phyloP scores from a whole-genome alignment of 108 stramenopile species.

The Stephanodiscus triporus region DNA sequence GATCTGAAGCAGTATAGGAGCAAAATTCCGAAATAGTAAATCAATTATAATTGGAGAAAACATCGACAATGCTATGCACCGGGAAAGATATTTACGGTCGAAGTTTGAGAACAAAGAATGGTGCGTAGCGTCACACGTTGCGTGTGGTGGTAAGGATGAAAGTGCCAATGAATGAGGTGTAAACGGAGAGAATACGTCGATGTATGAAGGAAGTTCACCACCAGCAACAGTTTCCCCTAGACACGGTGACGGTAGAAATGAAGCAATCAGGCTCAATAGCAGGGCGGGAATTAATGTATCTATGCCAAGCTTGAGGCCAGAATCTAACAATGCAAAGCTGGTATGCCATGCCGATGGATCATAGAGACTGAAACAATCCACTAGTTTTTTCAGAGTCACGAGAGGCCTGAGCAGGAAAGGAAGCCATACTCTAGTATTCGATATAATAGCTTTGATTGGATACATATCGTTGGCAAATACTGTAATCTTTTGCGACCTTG shows the following conservation, averaged over 20 bases:
- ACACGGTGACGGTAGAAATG: conserved; percentile 21
- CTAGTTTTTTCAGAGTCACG: conserved; percentile 5
- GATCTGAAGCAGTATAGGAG: conserved; percentile 12
- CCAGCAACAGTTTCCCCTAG: not conserved
- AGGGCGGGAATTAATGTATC: conserved; percentile 24
- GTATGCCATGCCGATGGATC: conserved; percentile 26
- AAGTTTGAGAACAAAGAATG: conserved; percentile 11
- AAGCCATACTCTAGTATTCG: conserved; percentile 12
- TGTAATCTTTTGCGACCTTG: not conserved
- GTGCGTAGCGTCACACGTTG: not conserved
- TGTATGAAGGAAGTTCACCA: conserved; percentile 6
- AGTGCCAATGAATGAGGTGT: conserved; percentile 15
- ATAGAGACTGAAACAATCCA: conserved; percentile 26
- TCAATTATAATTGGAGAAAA: conserved; percentile 34
- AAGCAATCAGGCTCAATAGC: conserved; percentile 19
- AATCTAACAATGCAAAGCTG: conserved; percentile 7
- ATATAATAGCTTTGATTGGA: not conserved
- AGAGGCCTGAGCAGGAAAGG: conserved; percentile 18
- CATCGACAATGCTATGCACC: conserved; percentile 11
- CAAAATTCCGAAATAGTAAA: conserved; percentile 21
- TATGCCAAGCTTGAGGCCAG: conserved; percentile 18
- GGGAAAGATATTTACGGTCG: conserved; percentile 14
- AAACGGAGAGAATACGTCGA: conserved; percentile 25
- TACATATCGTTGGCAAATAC: not conserved
- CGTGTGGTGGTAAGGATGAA: not conserved